Evolutionary conservation across 805 yeast genomes (phyloP).

Genomic region (Jamesozyma jinghongensis): DNA sequence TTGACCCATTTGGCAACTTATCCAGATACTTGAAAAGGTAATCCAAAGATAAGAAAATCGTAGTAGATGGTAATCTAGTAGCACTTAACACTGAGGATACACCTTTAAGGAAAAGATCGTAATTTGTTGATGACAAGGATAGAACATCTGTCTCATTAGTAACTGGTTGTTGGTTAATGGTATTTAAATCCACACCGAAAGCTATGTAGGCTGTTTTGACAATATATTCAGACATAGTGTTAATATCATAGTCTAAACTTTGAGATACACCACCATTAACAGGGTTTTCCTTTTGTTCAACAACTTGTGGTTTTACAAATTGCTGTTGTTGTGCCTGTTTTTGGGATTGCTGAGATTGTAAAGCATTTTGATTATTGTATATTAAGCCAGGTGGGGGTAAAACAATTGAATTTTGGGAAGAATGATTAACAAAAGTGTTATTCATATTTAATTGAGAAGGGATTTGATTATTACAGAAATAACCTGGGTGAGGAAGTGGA

Average conservation of each 20-base stretch:
- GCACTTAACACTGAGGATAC: conserved; percentile 67
- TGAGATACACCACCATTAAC: conserved; percentile 66
- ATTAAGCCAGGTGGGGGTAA: conserved; percentile 18
- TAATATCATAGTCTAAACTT: conserved; percentile 70
- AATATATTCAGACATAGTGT: conserved; percentile 70
- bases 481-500: not conserved
- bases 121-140: conserved; percentile 20
- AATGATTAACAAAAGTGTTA: not conserved
- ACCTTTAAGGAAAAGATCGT: conserved; percentile 43
- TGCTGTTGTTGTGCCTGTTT: conserved; percentile 9
- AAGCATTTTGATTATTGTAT: conserved; percentile 1
- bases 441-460: not conserved
- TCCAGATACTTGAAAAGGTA: conserved; percentile 59
- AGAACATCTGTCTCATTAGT: conserved; percentile 15
- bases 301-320: conserved; percentile 5
- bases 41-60: conserved; percentile 71
- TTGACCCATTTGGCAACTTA: conserved; percentile 29
- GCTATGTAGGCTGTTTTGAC: conserved; percentile 65
- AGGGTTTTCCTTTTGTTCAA: conserved; percentile 6
- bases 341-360: not conserved
- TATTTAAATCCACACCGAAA: conserved; percentile 37
- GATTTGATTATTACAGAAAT: not conserved
- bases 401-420: conserved; percentile 1
- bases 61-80: conserved; percentile 77
- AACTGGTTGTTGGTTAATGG: not conserved